Percentiles rank a stretch among this genome's conserved stretches.
These are phyloP conservation scores for Albophoma yamanashiensis DNA, from an alignment of 2,329 filamentous ascomycete species.

Conservation along the genomic window DNA sequence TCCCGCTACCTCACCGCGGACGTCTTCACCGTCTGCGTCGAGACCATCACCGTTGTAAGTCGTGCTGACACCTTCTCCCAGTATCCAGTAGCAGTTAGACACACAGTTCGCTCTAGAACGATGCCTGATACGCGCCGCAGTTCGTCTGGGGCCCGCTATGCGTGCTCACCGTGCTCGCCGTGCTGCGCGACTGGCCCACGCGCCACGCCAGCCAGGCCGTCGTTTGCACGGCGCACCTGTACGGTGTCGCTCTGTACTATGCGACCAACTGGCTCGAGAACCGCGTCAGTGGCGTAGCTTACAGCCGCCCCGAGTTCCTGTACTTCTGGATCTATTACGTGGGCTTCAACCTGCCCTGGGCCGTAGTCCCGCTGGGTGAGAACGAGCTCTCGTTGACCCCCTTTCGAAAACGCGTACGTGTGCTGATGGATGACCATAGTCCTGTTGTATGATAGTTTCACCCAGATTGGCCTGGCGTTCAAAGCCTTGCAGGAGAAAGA, in stretches of 20 bases:
- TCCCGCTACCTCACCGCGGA: conserved; percentile 77
- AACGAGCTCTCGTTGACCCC: conserved; percentile 5
- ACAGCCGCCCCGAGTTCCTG: conserved; percentile 47
- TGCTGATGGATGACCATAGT: conserved; percentile 8
- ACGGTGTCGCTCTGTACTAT: conserved; percentile 53
- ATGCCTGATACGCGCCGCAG: conserved; percentile 14
- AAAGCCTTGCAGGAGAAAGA: conserved; percentile 10
- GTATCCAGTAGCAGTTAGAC: not conserved
- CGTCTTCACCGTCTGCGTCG: conserved; percentile 78
- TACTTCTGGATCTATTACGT: conserved; percentile 57
- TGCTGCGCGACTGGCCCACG: conserved; percentile 28
- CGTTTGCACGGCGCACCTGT: conserved; percentile 44
- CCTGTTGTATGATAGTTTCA: conserved; percentile 20
- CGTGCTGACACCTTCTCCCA: not conserved
- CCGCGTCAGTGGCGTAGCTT: conserved; percentile 30
- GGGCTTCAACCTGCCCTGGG: conserved; percentile 51
- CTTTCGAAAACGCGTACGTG: not conserved
- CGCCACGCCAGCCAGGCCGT: conserved; percentile 42
- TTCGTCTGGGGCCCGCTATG: conserved; percentile 50
- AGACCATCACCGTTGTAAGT: conserved; percentile 67
- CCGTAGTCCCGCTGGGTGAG: conserved; percentile 43
- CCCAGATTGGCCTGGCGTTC: conserved; percentile 16
- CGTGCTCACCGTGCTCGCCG: conserved; percentile 34
- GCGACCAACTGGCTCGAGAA: conserved; percentile 42
- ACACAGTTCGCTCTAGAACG: not conserved